Evolutionary conservation across 768 basidiomycete genomes (phyloP), one percentile per base, ranked within the genome.

Genomic region (Phylloporus rhodoxanthus): DNA sequence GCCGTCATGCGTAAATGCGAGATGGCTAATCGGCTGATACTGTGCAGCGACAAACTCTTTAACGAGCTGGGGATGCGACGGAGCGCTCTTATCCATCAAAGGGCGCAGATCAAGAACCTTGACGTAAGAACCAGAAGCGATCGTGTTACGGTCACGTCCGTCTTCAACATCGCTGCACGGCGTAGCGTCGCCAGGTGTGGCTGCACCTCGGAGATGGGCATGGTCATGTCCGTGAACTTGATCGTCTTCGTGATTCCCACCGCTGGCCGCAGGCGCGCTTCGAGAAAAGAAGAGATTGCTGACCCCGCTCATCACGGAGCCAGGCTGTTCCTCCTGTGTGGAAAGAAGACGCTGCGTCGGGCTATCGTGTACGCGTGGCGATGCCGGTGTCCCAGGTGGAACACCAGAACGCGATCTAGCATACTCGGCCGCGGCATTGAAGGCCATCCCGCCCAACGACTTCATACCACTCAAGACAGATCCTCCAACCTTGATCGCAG

Each of bases 401-500:
- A 32, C 14, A 11, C 50, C 54, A 37, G 57, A 65, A 25, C 63
- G 66, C 13, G 69, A 65, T 30, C 56, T 68, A 14, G 78, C 78
- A 47, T 72, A 73, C 45, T 69, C 57, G 25, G 65, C 30, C 14
- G 72, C 75, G 32, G 79, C 80, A 15, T 72, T 72, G 29, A 75
- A 72, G 1, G 84, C 85, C 57, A 81, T 70, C 15, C 82, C 82
- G 2, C 84, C 80, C 2, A 85, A 61, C 8, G 77, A 76, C 60
- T 77, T 77, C 75, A 87, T 77, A 17, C 84, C 82, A 55, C 74
- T 80, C 50, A 85, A 66, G 8, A 87, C 73, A 21, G 72, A 77
- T 28, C 79, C 81, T 17, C 83, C 82, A 2, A 82, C 77, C 54
- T 74, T 80, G 47, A 77, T 57, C 8, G 83, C 82, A 9, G 80